Conservation (phyloP, 495 filamentous ascomycete species). For the Xylaria bambusicola region DNA sequence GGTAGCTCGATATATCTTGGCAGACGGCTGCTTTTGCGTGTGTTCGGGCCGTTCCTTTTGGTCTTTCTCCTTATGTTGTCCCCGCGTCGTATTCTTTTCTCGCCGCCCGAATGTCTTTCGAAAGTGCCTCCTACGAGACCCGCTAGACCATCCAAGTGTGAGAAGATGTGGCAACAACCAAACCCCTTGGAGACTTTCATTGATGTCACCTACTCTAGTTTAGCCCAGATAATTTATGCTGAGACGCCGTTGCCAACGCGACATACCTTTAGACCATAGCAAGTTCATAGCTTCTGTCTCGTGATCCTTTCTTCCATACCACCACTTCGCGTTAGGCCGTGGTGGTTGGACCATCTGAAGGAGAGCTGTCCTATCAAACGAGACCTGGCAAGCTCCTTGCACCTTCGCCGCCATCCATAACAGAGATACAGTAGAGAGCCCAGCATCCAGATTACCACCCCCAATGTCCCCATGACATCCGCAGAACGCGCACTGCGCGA, state of each 20-base stretch:
- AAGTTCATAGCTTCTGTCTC: constrained; percentile 6
- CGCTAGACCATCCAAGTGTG: constrained; percentile 8
- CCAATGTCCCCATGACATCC: constrained; percentile 5
- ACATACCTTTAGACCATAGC: constrained; percentile 9
- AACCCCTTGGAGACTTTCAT: constrained; percentile 7
- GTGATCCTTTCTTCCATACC: constrained; percentile 3
- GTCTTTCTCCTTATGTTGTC: neutral
- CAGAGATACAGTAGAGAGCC: constrained; percentile 7
- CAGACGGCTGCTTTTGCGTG: neutral
- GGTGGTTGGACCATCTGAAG: constrained; percentile 10
- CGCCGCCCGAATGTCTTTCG: constrained; percentile 3
- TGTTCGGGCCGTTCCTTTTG: neutral
- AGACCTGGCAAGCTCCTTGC: neutral
- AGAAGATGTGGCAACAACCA: constrained; percentile 7
- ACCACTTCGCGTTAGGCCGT: constrained; percentile 10
- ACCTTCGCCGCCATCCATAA: constrained; percentile 10
- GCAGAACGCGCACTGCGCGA: constrained; percentile 2
- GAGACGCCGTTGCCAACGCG: neutral
- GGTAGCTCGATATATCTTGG: neutral
- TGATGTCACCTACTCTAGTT: constrained; percentile 1
- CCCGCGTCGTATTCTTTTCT: neutral
- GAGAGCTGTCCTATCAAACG: neutral
- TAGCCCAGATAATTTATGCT: neutral
- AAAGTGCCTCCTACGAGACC: constrained; percentile 9
- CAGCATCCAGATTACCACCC: constrained; percentile 3